These are phyloP conservation scores for Prunus campanulata DNA, from an alignment of 306 rosid species.

Conservation along the genomic window DNA sequence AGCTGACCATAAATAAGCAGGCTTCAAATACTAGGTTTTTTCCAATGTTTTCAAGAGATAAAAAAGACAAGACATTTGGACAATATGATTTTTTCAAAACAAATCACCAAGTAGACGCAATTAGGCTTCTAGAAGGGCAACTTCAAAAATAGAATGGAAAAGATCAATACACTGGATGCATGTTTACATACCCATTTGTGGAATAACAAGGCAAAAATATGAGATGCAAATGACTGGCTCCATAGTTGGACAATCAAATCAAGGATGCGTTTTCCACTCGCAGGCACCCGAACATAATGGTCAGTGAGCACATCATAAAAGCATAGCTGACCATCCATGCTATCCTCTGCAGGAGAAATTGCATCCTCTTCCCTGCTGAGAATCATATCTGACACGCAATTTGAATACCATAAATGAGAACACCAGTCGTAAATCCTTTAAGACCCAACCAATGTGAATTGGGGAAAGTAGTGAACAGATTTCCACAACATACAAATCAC, in stretches of 20 bases:
- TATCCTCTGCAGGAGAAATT: constrained; percentile 57
- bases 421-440: background rate
- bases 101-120: too few relatives aligned
- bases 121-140: background rate
- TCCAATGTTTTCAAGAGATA: background rate
- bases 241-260: constrained; percentile 88
- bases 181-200: constrained; percentile 87
- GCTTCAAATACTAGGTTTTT: background rate
- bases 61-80: background rate
- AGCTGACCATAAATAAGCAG: background rate
- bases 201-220: constrained; percentile 84
- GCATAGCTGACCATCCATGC: constrained; percentile 49
- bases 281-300: constrained; percentile 71
- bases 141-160: background rate
- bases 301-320: constrained; percentile 94
- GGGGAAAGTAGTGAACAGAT: background rate
- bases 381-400: constrained; percentile 60
- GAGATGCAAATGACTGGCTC: constrained; percentile 98
- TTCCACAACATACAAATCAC: background rate
- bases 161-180: background rate
- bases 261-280: constrained; percentile 76
- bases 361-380: constrained; percentile 68
- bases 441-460: background rate
- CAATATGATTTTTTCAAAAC: background rate
- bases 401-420: constrained; percentile 21